Percentiles rank a stretch among this genome's conserved stretches.
Evolutionary conservation across 2,329 filamentous ascomycete genomes (phyloP).

Genomic region (Colletotrichum plurivorum): DNA sequence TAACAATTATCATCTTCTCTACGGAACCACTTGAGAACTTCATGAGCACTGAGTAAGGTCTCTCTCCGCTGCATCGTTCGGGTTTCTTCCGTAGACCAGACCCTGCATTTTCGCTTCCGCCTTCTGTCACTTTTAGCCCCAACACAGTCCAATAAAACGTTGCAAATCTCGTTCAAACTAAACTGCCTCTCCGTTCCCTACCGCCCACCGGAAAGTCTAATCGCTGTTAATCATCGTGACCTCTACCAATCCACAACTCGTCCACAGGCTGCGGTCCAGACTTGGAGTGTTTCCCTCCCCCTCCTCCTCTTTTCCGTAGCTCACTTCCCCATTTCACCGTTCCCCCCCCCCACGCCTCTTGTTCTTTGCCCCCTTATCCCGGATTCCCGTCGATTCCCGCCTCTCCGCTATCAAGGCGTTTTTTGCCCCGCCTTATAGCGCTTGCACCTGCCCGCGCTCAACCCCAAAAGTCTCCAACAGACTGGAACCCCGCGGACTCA

Average conservation of each 20-base stretch:
- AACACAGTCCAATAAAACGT: background rate
- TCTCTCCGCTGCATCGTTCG: conserved; percentile 6
- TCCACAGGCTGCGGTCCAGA: conserved; percentile 10
- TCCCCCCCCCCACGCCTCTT: background rate
- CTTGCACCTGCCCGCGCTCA: conserved; percentile 31
- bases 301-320: too few species aligned
- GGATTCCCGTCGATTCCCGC: background rate
- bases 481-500: conserved; percentile 12
- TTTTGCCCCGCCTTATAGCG: conserved; percentile 23
- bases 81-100: background rate
- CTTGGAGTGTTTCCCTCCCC: background rate
- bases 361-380: background rate
- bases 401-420: conserved; percentile 17
- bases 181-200: background rate
- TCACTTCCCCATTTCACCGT: too few species aligned
- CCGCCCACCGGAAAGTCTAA: conserved; percentile 18
- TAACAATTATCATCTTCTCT: background rate
- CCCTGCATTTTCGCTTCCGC: conserved; percentile 23
- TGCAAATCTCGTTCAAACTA: conserved; percentile 20
- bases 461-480: background rate
- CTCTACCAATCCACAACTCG: background rate
- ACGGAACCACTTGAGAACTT: background rate
- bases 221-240: conserved; percentile 18
- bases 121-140: conserved; percentile 4
- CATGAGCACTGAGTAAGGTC: background rate